Conservation (phyloP, 1,139 yeast genomes). For the Candida labiduridarum region DNA sequence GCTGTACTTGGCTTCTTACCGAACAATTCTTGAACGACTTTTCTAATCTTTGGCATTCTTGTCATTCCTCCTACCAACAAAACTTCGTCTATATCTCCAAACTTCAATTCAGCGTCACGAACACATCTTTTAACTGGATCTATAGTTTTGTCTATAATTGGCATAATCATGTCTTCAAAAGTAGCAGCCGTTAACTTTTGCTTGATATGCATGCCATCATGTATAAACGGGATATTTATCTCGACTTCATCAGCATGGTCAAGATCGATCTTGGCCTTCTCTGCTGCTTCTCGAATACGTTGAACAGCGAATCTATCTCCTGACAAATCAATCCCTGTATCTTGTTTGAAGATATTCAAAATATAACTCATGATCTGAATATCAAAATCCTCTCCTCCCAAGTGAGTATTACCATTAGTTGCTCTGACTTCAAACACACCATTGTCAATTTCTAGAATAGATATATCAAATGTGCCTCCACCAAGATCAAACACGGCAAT, state of each 20-base stretch:
- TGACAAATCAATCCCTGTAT: slow-evolving; percentile 48
- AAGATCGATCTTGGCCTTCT: slow-evolving; percentile 67
- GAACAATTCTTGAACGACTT: slow-evolving; percentile 58
- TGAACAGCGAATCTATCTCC: slow-evolving; percentile 56
- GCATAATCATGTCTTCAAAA: slow-evolving; percentile 63
- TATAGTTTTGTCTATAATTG: slow-evolving; percentile 61
- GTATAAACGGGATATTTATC: slow-evolving; percentile 66
- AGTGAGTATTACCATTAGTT: slow-evolving; percentile 83
- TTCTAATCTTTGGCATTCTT: slow-evolving; percentile 74
- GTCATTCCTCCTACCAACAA: slow-evolving; percentile 86
- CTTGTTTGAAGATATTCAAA: slow-evolving; percentile 45
- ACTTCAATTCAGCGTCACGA: slow-evolving; percentile 66
- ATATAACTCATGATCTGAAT: slow-evolving; percentile 58
- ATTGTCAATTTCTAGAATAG: slow-evolving; percentile 75
- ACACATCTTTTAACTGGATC: slow-evolving; percentile 69
- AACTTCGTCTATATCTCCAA: slow-evolving; percentile 68
- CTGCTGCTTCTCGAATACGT: slow-evolving; percentile 73
- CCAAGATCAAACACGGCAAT: slow-evolving; percentile 83
- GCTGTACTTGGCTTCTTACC: slow-evolving; percentile 60
- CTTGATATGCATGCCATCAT: slow-evolving; percentile 52
- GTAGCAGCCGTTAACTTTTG: slow-evolving; percentile 60
- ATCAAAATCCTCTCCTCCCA: slow-evolving; percentile 85
- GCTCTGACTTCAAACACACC: slow-evolving; percentile 83
- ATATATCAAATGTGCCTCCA: slow-evolving; percentile 84
- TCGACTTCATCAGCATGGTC: slow-evolving; percentile 60